A percentile compares a stretch with the other conserved stretches of the same genome.
These are phyloP conservation scores for Xylariales sp. DNA, from an alignment of 2,329 filamentous ascomycete species.

Conservation along the genomic window DNA sequence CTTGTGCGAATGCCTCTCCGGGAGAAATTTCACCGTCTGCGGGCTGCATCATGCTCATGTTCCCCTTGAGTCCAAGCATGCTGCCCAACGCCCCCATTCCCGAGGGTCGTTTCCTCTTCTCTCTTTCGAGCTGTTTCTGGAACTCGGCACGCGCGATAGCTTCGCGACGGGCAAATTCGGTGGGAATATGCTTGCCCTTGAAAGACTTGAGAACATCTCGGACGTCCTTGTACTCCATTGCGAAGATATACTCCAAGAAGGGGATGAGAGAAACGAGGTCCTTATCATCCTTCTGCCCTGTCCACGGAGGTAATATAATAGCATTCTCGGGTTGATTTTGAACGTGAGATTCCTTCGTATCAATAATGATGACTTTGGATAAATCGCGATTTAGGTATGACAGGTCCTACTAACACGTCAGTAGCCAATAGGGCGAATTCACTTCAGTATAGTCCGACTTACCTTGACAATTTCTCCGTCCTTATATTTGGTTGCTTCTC, in stretches of 20 bases:
- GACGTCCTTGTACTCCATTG: constrained; percentile 90
- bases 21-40: constrained; percentile 76
- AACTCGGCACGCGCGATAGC: constrained; percentile 87
- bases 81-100: constrained; percentile 76
- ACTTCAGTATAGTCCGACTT: constrained; percentile 43
- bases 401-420: constrained; percentile 74
- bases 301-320: constrained; percentile 91
- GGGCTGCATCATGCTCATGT: constrained; percentile 70
- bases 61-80: constrained; percentile 81
- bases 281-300: constrained; percentile 82
- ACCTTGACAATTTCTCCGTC: constrained; percentile 97
- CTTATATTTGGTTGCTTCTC: constrained; percentile 97
- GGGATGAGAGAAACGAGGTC: constrained; percentile 90
- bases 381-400: constrained; percentile 96
- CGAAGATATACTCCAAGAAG: constrained; percentile 96
- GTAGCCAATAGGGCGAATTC: neutral
- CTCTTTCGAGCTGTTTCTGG: constrained; percentile 77
- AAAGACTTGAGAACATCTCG: constrained; percentile 89
- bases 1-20: constrained; percentile 83
- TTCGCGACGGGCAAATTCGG: constrained; percentile 90
- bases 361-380: constrained; percentile 93
- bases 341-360: constrained; percentile 85
- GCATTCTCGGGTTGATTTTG: constrained; percentile 96
- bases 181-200: constrained; percentile 87
- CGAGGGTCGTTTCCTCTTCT: constrained; percentile 69